These are phyloP conservation scores for Plasmodium billcollinsi DNA, from an alignment of 169 alveolate genomes.

Conservation along the genomic window DNA sequence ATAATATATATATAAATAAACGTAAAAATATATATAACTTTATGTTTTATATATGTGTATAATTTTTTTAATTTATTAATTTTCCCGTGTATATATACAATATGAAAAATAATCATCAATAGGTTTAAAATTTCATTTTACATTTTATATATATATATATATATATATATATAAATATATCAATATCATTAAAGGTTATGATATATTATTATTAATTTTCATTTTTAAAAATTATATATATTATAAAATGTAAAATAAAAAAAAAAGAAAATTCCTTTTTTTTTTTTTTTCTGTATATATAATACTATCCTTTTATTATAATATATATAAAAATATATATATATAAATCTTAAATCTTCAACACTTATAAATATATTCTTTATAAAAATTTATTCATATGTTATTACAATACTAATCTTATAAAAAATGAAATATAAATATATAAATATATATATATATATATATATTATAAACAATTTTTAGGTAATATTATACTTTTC, in stretches of 20 bases:
- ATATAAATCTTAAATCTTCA: slow-evolving; percentile 5
- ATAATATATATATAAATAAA: no score
- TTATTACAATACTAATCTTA: no score
- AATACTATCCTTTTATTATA: no score
- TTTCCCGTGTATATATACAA: not conserved
- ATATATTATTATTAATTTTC: slow-evolving; percentile 45
- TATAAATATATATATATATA: slow-evolving; percentile 14
- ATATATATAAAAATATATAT: slow-evolving; percentile 11
- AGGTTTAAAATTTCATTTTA: slow-evolving; percentile 14
- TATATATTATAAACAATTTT: slow-evolving; percentile 12
- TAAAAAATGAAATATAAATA: not conserved
- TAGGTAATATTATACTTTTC: no score
- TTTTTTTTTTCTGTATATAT: no score
- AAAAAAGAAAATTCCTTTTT: not conserved
- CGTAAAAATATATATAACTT: slow-evolving; percentile 10
- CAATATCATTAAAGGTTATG: slow-evolving; percentile 6
- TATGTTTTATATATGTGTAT: slow-evolving; percentile 1
- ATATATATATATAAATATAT: not conserved
- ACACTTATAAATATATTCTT: slow-evolving; percentile 3
- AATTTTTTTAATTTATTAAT: no score
- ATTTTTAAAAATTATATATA: slow-evolving; percentile 37
- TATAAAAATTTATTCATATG: no score
- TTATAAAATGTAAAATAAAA: slow-evolving; percentile 17
- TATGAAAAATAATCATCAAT: slow-evolving; percentile 1
- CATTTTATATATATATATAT: not conserved